Base-by-base conservation (phyloP, 1,284 basidiomycete genomes). In the Golubevia pallescens region DNA sequence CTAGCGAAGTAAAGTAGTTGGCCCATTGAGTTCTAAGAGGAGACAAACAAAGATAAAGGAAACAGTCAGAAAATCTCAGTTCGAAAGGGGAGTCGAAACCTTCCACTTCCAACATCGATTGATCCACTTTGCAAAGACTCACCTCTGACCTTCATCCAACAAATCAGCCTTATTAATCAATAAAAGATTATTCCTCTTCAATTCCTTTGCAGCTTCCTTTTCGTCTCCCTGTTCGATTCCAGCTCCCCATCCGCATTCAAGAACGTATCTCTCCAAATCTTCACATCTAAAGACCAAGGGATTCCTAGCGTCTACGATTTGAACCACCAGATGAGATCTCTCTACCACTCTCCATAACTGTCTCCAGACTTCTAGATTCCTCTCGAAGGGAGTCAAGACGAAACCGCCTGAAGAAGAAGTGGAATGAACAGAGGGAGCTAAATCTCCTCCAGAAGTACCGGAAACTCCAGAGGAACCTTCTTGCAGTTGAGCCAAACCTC, bases 161-260 rank as follows among this genome's bases (percentile, higher is more conserved):
- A 85, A 61, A 60, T 85, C 83, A 3, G 83, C 78, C 74, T 85
- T 85, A 75, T 85, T 85, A 69, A 85, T 78, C 21, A 85, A 73
- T n/a, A 85, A 67, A 57, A 85, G 58, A 28, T 79, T 83, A 32
- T 73, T 72, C 58, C 83, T 58, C 54, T 65, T 74, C 28, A 74
- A 73, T 8, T 81, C 81, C 54, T 69, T 66, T 14, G 53, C 66
- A n/a, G 24, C 58, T 14, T 54, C 51, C 19, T 51, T 28, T n/a
- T 48, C 42, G 16, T 48, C 42, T 34, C 55, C 55, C 14, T 24
- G 23, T 24, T 34, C 32, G n/a, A 57, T 34, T 34, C 55, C 23
- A 57, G 42, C 42, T 13, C 42, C 42, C 42, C 42, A 67, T 23
- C 70, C 65, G 19, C 28, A 28, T 28, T 71, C 67, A 14, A 66